Evolutionary conservation across 2,329 filamentous ascomycete genomes (phyloP).

Genomic region (Aaosphaeria arxii): DNA sequence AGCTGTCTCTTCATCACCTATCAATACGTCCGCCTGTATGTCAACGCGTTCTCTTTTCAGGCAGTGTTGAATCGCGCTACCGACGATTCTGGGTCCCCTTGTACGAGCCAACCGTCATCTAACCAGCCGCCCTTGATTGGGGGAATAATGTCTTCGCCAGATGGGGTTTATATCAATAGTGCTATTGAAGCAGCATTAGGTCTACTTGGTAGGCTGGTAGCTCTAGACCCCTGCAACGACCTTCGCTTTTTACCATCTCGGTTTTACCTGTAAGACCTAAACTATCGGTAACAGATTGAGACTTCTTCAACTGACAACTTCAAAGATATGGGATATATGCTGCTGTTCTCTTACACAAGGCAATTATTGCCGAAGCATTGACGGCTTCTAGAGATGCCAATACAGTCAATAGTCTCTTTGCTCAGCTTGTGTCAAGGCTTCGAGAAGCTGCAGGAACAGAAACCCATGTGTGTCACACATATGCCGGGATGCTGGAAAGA

Average conservation of each 20-base stretch:
- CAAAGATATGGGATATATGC: background rate
- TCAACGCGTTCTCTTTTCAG: background rate
- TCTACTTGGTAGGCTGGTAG: background rate
- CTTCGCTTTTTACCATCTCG: background rate
- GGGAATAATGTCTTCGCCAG: background rate
- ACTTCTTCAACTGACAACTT: background rate
- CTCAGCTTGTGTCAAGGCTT: background rate
- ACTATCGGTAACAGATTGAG: background rate
- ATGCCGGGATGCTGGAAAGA: background rate
- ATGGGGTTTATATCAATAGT: background rate
- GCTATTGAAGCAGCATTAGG: background rate
- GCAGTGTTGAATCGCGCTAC: background rate
- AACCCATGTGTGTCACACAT: background rate
- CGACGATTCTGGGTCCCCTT: background rate
- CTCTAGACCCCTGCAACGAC: background rate
- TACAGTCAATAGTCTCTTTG: background rate
- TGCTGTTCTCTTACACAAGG: background rate
- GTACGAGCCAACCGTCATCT: background rate
- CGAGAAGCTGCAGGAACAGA: background rate
- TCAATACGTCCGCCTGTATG: background rate
- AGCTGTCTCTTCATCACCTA: background rate
- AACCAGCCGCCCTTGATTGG: background rate
- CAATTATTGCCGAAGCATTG: background rate
- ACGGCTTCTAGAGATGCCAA: background rate
- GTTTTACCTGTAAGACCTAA: background rate